Base-by-base conservation (phyloP, 2,329 filamentous ascomycete species). In the Westerdykella sp. region DNA sequence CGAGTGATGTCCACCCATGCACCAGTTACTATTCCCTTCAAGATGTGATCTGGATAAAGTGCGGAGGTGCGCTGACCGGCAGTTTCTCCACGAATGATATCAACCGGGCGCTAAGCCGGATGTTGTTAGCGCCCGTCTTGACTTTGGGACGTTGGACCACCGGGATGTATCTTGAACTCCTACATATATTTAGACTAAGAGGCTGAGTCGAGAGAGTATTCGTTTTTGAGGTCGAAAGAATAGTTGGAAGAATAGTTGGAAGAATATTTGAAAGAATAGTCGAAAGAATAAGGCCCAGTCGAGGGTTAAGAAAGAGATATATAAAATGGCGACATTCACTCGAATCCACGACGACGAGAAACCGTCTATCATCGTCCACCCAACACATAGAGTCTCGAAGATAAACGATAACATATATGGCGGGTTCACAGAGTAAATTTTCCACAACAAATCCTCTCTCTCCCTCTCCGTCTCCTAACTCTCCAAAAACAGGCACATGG, bases 391-490 rank as follows among this genome's bases (percentile, higher is more conserved):
- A 53, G 68, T 90, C 42, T 83, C 83, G 45, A 81, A 81, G 61
- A 87, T 93, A 58, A 81, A 89, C 58, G 79, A 85, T 47, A 87
- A 87, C 60, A 87, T 85, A 56, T 93, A 91, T 74, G 83, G 84
- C 43, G 87, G 86, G 10, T 93, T 93, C 68, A 87, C 83, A 46
- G 87, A 93, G 85, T 87, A 71, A 68, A 28, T 5, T 4, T 28
- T 12, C 25, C 25, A 9, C 4, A 66, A 34, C 35, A 42, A 43
- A 22, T 31, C 44, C 25, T 38, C 38, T 44, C 38, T 37, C 35
- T 36, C 34, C 12, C 31, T 12, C 30, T 15, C 12, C 9, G 34
- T 16, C n/a, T 12, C 32, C 41, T 45, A 54, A 54, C 65, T 45
- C 64, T 58, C n/a, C n/a, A n/a, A 43, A 41, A 35, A 45, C 53